Evolutionary conservation across 2,329 filamentous ascomycete genomes (phyloP).

Genomic region (Colletotrichum viniferum): DNA sequence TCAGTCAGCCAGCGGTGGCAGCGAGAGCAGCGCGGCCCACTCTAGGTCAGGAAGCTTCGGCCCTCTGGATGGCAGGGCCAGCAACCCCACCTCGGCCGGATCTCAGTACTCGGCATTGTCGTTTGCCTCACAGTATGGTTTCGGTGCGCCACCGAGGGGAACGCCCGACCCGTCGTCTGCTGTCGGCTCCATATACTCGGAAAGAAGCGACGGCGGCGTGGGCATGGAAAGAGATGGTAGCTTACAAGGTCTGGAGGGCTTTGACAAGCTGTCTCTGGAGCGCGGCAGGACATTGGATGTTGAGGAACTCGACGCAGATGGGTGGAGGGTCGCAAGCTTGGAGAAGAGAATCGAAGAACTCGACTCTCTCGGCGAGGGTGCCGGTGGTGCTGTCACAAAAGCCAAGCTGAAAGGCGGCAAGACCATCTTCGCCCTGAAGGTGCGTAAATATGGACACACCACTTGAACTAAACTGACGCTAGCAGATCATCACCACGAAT

Average conservation of each 20-base stretch:
- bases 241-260: conserved; percentile 74
- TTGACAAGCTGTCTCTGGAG: conserved; percentile 82
- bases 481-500: conserved; percentile 94
- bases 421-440: conserved; percentile 95
- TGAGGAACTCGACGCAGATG: conserved; percentile 92
- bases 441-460: conserved; percentile 39
- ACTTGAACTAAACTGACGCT: background rate
- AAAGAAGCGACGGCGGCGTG: conserved; percentile 74
- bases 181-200: conserved; percentile 83
- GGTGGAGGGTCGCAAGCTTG: conserved; percentile 91
- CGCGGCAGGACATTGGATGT: conserved; percentile 86
- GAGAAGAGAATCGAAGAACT: conserved; percentile 88
- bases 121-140: conserved; percentile 75
- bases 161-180: conserved; percentile 88
- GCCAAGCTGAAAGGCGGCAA: conserved; percentile 90
- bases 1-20: conserved; percentile 75
- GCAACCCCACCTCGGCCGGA: conserved; percentile 85
- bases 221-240: conserved; percentile 86
- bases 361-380: conserved; percentile 90
- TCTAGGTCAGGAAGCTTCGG: conserved; percentile 87
- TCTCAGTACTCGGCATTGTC: conserved; percentile 85
- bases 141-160: conserved; percentile 69
- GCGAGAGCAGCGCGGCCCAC: conserved; percentile 78
- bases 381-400: conserved; percentile 91
- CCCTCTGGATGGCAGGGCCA: conserved; percentile 73